Base-by-base conservation (phyloP, 2,329 filamentous ascomycete genomes). In the Penicillium sp. region DNA sequence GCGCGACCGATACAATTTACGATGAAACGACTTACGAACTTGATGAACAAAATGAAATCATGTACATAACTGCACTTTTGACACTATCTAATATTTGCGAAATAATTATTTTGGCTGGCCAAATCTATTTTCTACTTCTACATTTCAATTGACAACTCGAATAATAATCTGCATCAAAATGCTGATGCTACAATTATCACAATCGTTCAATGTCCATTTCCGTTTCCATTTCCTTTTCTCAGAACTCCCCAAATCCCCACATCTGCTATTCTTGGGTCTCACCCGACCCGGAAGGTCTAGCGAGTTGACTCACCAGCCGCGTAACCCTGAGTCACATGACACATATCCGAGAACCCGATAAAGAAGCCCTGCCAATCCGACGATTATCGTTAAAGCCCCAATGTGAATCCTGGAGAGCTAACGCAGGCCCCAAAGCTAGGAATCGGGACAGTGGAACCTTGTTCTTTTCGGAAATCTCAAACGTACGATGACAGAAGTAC, bases 11-110 rank as follows among this genome's bases (percentile, higher is more conserved):
- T 22, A 22, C 19, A 3, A 22, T 25, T 12, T 14, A 43, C 52
- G 56, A 60, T 47, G 41, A 46, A 27, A 59, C 41, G 56, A 60
- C 6, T 50, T 54, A 57, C 35, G 55, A 57, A 51, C 16, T 22
- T 50, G 14, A 50, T 33, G 34, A 55, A 47, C 34, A 60, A 56
- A 54, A 48, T 38, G 46, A 47, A 19, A 41, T 42, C 44, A 51
- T 53, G 48, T 52, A 45, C 29, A 40, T 51, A 51, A 37, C 19
- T 41, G 30, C 35, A 27, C 14, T 29, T 33, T 29, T n/a, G 25
- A 49, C 41, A 29, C 11, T 25, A 39, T 49, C 16, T 29, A 11
- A 46, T 50, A 50, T 31, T 48, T 25, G 38, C 33, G 25, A 25
- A 46, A 16, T 7, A 33, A 40, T 10, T 12, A 34, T 33, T 34